These are phyloP conservation scores for Plantago ovata DNA, from an alignment of 257 asterid genomes.

Conservation along the genomic window DNA sequence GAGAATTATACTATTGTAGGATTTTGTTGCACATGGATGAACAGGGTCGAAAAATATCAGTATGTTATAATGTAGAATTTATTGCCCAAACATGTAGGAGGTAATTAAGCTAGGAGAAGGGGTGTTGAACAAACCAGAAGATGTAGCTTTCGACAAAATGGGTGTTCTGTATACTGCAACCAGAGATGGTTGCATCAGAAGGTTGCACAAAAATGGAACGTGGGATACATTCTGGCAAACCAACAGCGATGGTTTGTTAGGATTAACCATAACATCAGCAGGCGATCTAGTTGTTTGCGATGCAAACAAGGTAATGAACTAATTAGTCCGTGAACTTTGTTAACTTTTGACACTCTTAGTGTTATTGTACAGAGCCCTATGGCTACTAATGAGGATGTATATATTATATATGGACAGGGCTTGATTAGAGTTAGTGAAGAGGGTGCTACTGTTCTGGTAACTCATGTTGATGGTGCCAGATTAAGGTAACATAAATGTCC, in stretches of 20 bases:
- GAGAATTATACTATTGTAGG: no score
- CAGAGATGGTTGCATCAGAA: constrained; percentile 65
- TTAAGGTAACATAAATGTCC: constrained; percentile 1
- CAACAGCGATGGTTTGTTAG: constrained; percentile 33
- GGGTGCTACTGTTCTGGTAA: constrained; percentile 43
- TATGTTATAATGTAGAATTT: no score
- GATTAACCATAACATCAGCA: constrained; percentile 36
- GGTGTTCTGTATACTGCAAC: constrained; percentile 55
- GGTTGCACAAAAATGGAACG: constrained; percentile 47
- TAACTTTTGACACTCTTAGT: no score
- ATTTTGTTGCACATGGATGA: no score
- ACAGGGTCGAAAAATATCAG: no score
- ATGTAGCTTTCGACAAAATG: constrained; percentile 39
- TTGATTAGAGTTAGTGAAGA: constrained; percentile 51
- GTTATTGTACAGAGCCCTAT: no score
- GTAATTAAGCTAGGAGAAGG: constrained; percentile 69
- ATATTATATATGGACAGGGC: constrained; percentile 55
- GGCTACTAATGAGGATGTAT: no score
- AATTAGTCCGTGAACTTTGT: no score
- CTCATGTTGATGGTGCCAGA: constrained; percentile 31
- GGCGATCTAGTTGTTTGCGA: constrained; percentile 60
- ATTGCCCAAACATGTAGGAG: constrained; percentile 26
- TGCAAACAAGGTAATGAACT: constrained; percentile 30
- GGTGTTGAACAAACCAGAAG: constrained; percentile 47
- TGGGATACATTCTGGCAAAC: constrained; percentile 53